phyloP scores from a whole-genome alignment of 2,329 filamentous ascomycete genomes.

The Kalmusia sp. region DNA sequence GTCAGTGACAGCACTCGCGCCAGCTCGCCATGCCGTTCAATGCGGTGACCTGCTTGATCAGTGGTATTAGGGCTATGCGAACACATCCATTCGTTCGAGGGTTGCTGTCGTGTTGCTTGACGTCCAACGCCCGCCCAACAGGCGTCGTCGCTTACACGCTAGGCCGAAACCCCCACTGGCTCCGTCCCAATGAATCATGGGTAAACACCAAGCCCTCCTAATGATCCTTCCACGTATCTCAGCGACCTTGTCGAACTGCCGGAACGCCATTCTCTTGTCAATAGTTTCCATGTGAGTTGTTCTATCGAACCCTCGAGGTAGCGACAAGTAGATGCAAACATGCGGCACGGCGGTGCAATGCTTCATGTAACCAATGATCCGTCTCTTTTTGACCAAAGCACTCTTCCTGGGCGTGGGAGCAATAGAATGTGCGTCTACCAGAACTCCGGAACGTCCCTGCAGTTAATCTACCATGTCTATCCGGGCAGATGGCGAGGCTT shows the following conservation, averaged over 20 bases:
- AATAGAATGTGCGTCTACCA: no score
- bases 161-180: background rate
- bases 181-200: background rate
- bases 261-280: conserved; percentile 2
- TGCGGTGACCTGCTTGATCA: no score
- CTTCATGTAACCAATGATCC: no score
- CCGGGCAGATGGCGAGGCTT: background rate
- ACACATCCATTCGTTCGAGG: background rate
- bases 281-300: background rate
- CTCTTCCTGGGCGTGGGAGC: background rate
- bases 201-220: background rate
- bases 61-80: no score
- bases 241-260: conserved; percentile 1
- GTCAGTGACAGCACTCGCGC: no score
- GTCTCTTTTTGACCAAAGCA: background rate
- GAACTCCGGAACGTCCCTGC: background rate
- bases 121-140: no score
- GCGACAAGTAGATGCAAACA: no score
- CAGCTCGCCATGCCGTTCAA: no score
- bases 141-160: background rate
- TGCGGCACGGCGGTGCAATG: no score
- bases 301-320: no score
- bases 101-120: no score
- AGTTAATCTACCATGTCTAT: background rate
- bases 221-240: background rate